Conservation (phyloP, 2,329 filamentous ascomycete genomes). For the Cyanodermella asteris region DNA sequence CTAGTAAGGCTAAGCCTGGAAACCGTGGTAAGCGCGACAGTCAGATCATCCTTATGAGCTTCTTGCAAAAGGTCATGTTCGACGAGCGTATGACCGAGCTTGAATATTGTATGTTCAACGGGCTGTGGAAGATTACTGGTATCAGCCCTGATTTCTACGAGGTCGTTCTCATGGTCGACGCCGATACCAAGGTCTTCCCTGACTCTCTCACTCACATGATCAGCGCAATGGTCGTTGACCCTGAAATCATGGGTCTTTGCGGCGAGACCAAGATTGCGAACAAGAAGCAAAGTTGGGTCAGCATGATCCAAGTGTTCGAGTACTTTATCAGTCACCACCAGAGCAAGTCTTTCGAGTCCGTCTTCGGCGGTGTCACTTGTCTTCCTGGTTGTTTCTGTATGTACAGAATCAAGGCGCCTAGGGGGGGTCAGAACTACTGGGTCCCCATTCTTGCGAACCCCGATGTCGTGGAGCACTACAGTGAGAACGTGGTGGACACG, state of each 20-base stretch:
- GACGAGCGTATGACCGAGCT: constrained; percentile 99
- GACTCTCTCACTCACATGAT: constrained; percentile 98
- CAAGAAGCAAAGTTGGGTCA: constrained; percentile 84
- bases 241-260: constrained; percentile 96
- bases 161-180: constrained; percentile 95
- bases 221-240: constrained; percentile 96
- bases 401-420: constrained; percentile 98
- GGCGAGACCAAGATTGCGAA: constrained; percentile 99
- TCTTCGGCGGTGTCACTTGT: constrained; percentile 97
- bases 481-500: constrained; percentile 95
- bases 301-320: constrained; percentile 96
- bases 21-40: constrained; percentile 98
- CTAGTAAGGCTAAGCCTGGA: constrained; percentile 62
- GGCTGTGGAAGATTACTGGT: constrained; percentile 93
- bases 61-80: constrained; percentile 99
- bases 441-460: constrained; percentile 96
- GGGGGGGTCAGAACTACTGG: constrained; percentile 98
- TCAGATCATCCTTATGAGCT: constrained; percentile 98
- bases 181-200: constrained; percentile 96
- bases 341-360: constrained; percentile 90
- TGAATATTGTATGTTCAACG: constrained; percentile 99
- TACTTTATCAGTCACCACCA: constrained; percentile 98
- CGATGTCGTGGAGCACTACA: constrained; percentile 97
- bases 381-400: constrained; percentile 98
- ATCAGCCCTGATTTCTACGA: constrained; percentile 98